Conservation (phyloP, 805 yeast species). For the Yarrowia divulgata region DNA sequence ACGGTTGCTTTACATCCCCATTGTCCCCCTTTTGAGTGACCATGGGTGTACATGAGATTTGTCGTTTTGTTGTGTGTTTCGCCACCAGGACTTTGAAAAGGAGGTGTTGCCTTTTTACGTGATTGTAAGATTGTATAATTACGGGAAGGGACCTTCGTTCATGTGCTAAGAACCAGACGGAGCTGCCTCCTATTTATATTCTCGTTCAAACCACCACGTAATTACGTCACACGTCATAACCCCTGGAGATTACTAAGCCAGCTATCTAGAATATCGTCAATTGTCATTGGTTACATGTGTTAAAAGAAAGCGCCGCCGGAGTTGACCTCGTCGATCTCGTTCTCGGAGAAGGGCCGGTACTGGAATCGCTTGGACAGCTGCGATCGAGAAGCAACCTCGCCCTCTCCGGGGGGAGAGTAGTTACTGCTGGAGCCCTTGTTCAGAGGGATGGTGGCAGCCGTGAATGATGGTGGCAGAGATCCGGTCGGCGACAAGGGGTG, state of each 20-base stretch:
- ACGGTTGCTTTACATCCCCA: no score
- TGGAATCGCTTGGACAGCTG: constrained; percentile 79
- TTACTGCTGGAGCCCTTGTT: constrained; percentile 42
- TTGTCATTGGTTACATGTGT: constrained; percentile 33
- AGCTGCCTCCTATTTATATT: no score
- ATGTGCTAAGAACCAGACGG: no score
- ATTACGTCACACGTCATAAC: not conserved
- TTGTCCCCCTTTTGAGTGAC: no score
- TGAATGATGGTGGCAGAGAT: constrained; percentile 52
- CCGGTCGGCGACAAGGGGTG: constrained; percentile 53
- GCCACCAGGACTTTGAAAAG: no score
- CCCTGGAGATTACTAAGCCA: not conserved
- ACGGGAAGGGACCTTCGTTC: no score
- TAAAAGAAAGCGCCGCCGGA: constrained; percentile 74
- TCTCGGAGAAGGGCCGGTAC: constrained; percentile 65
- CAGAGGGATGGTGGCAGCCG: constrained; percentile 49
- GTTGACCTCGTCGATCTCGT: constrained; percentile 77
- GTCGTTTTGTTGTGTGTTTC: no score
- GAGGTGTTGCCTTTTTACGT: no score
- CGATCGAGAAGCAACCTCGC: constrained; percentile 58
- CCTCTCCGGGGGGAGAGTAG: constrained; percentile 45
- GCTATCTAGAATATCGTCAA: not conserved
- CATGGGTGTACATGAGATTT: no score
- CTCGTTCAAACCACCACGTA: no score
- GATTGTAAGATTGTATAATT: no score